Evolutionary conservation across 257 asterid species (phyloP).

Genomic region (Penstemon davidsonii): DNA sequence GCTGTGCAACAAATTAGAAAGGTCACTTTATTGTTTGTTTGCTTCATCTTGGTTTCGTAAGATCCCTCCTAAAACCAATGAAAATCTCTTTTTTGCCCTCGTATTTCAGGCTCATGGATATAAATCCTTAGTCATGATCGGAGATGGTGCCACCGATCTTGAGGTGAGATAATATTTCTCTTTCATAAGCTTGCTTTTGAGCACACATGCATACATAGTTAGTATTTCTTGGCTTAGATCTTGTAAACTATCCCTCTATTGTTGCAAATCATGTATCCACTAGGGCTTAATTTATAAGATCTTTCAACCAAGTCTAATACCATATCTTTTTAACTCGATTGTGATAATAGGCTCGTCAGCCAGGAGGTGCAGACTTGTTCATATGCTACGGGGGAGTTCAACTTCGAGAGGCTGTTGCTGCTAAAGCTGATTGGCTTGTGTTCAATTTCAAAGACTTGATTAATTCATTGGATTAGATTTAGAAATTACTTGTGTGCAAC

Average conservation of each 20-base stretch:
- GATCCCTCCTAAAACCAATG: slow-evolving; percentile 8
- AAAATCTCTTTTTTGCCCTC: neutral
- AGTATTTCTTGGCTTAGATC: neutral
- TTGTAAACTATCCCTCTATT: neutral
- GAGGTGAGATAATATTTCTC: slow-evolving; percentile 52
- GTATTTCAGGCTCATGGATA: slow-evolving; percentile 56
- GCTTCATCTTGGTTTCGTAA: slow-evolving; percentile 6
- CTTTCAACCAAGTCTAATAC: neutral
- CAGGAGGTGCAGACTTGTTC: slow-evolving; percentile 90
- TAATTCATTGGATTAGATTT: slow-evolving; percentile 52
- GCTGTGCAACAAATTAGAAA: slow-evolving; percentile 81
- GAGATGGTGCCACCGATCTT: slow-evolving; percentile 98
- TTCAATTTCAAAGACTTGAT: slow-evolving; percentile 70
- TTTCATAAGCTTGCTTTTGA: neutral
- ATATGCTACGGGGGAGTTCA: slow-evolving; percentile 86
- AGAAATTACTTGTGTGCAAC: too few relatives aligned
- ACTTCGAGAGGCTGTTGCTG: slow-evolving; percentile 76
- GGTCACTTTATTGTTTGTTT: slow-evolving; percentile 40
- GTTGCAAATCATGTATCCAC: neutral
- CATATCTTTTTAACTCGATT: neutral
- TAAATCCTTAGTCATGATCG: slow-evolving; percentile 81
- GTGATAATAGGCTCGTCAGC: slow-evolving; percentile 67
- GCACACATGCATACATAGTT: neutral
- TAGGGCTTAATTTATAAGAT: neutral
- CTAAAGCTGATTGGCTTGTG: slow-evolving; percentile 92